Base-by-base conservation (phyloP, 2,329 filamentous ascomycete genomes). In the Atkinsonella texensis region DNA sequence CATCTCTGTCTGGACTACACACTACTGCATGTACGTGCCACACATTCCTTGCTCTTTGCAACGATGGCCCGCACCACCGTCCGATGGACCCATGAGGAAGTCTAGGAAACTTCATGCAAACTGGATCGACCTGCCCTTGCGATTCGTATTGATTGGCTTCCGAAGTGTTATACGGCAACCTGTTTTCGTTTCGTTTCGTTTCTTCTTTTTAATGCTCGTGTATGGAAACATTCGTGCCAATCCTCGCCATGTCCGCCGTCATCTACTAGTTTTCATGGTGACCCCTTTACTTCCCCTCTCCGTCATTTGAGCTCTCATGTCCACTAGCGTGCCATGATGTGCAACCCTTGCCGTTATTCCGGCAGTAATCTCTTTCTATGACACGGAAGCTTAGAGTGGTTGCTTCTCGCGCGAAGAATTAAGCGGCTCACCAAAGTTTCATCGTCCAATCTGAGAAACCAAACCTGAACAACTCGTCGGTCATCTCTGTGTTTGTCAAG, bases 31-130 rank as follows among this genome's bases (percentile, higher is more conserved):
- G 50, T 52, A 41, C 18, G 50, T 52, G 33, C 46, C 40, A 43
- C 38, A 51, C 17, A 48, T 51, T 52, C 23, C 46, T 49, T 52
- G 40, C 46, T 35, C 35, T 39, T 38, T 52, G 46, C 41, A 23
- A 44, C 31, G 32, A 48, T 17, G 32, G 9, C 40, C 18, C 39
- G 43, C 32, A 47, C 28, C 17, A 39, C 48, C 28, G 23, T 8
- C 12, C 33, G 10, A 39, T 39, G n/a, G 28, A 33, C 32, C 32
- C 42, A 40, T 38, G 32, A 51, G 12, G 7, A 35, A 33, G 43
- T 13, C 33, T 17, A 31, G 15, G 43, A n/a, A 5, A 20, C 15
- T 48, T 48, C 18, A 17, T 18, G 35, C 11, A 17, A 40, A 15
- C 17, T 23, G 41, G 4, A 45, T 31, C 31, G 10, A 2, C 41